Conservation (phyloP, 495 filamentous ascomycete species). For the Pseudoneurospora amorphoporcata region DNA sequence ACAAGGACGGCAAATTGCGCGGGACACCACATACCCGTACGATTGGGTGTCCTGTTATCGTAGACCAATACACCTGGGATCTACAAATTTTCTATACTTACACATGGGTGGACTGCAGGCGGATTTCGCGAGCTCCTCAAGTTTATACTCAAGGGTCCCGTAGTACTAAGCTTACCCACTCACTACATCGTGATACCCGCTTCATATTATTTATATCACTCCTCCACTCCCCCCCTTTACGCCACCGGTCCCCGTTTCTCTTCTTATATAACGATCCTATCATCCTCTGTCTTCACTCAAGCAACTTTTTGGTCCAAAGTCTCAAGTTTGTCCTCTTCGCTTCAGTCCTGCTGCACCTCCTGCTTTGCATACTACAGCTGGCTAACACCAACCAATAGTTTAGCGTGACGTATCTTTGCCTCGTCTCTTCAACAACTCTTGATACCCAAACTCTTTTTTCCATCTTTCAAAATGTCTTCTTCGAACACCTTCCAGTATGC, state of each 20-base stretch:
- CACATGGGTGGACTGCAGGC: background rate
- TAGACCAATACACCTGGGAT: background rate
- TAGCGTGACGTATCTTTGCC: background rate
- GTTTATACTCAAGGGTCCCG: background rate
- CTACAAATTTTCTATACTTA: background rate
- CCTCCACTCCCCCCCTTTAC: background rate
- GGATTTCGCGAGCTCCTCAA: background rate
- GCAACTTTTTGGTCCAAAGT: background rate
- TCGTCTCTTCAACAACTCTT: background rate
- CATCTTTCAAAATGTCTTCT: constrained; percentile 6
- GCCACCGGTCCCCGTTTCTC: background rate
- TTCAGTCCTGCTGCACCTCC: background rate
- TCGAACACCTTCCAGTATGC: constrained; percentile 45
- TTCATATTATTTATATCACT: background rate
- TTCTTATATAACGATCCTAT: background rate
- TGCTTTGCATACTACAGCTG: background rate
- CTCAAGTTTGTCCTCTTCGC: background rate
- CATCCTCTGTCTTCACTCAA: background rate
- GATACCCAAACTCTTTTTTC: background rate
- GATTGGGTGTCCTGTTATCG: background rate
- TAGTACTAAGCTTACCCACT: background rate
- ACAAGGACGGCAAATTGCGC: background rate
- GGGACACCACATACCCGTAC: background rate
- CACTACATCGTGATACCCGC: background rate
- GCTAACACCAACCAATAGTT: background rate